Percentiles rank a stretch among this genome's conserved stretches.
These are phyloP conservation scores for Podaxis mareebaensis DNA, from an alignment of 768 basidiomycete genomes.

Conservation along the genomic window DNA sequence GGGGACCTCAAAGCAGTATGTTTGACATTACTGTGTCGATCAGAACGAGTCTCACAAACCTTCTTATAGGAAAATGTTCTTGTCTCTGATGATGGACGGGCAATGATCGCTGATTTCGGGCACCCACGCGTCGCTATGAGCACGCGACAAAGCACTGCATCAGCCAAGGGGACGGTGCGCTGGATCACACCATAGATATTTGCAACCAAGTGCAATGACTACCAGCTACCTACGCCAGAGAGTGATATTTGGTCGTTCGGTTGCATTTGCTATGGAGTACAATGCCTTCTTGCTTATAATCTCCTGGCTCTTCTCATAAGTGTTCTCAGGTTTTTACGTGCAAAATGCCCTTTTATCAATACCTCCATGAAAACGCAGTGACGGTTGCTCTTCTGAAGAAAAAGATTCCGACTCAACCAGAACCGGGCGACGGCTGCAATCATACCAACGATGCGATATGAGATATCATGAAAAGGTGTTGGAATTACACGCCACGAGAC, in stretches of 20 bases:
- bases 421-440: not conserved
- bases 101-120: no score
- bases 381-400: not conserved
- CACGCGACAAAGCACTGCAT: no score
- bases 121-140: no score
- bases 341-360: not conserved
- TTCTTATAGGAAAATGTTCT: not conserved
- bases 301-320: not conserved
- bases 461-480: not conserved
- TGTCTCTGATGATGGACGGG: no score
- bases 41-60: not conserved
- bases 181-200: not conserved
- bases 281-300: not conserved
- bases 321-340: not conserved
- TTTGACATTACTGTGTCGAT: not conserved
- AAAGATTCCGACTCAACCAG: not conserved
- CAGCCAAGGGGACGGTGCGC: no score
- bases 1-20: slow-evolving; percentile 9
- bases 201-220: not conserved
- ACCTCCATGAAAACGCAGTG: not conserved
- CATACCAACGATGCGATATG: not conserved
- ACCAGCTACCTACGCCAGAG: not conserved
- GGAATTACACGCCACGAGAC: not conserved
- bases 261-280: slow-evolving; percentile 1
- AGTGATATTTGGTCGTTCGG: not conserved